Evolutionary conservation across 306 rosid species (phyloP).

Genomic region (Luffa aegyptiaca): DNA sequence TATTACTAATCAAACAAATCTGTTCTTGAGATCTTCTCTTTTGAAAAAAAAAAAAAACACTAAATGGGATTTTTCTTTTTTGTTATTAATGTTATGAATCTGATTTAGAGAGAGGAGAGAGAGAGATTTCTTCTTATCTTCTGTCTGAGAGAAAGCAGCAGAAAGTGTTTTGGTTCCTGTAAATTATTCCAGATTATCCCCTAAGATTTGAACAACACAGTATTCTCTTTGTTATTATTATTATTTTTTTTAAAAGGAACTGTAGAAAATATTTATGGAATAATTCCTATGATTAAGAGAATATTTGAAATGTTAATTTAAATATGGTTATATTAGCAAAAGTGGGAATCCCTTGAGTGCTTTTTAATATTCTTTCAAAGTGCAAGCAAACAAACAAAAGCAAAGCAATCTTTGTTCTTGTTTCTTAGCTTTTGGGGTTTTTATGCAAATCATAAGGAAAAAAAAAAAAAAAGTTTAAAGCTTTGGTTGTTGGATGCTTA

Average conservation of each 20-base stretch:
- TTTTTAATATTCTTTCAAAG: conserved; percentile 8
- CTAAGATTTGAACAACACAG: not conserved
- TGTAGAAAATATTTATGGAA: not conserved
- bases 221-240: not conserved
- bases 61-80: not conserved
- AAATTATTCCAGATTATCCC: conserved; percentile 6
- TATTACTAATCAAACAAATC: not conserved
- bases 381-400: conserved; percentile 1
- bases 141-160: conserved; percentile 15
- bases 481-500: not conserved
- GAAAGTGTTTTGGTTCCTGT: conserved; percentile 1
- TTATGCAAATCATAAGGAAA: not conserved
- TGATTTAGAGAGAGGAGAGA: conserved; percentile 1
- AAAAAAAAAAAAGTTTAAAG: not conserved
- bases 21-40: not conserved
- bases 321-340: not conserved
- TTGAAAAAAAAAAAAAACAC: not conserved
- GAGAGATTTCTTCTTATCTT: not conserved
- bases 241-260: not conserved
- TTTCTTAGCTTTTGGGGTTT: not conserved
- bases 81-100: not conserved
- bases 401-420: conserved; percentile 3
- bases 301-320: not conserved
- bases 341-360: conserved; percentile 1
- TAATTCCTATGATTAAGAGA: not conserved